These are phyloP conservation scores for Lepidium didymum DNA, from an alignment of 345 rosid species.

Conservation along the genomic window DNA sequence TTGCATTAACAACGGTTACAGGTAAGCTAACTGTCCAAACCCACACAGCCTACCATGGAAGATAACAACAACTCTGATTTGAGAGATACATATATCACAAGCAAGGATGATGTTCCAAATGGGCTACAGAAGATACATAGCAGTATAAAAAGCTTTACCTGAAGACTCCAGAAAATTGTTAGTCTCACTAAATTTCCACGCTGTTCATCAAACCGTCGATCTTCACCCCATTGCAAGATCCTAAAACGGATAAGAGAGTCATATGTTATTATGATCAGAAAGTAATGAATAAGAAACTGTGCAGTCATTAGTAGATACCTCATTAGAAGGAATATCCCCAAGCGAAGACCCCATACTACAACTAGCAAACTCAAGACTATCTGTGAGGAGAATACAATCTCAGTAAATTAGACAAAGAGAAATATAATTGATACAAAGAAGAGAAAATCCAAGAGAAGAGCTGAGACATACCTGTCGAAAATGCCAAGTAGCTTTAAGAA, in stretches of 20 bases:
- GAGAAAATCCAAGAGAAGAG: not conserved
- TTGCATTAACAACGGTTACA: conserved; percentile 73
- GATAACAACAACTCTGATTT: not conserved
- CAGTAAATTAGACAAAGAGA: not conserved
- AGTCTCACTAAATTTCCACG: conserved; percentile 60
- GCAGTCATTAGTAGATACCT: conserved; percentile 38
- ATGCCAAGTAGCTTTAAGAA: conserved; percentile 71
- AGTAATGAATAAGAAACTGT: not conserved
- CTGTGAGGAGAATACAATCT: conserved; percentile 29
- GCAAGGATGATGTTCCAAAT: not conserved
- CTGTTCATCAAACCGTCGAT: conserved; percentile 78
- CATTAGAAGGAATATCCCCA: conserved; percentile 67
- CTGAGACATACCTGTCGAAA: conserved; percentile 64
- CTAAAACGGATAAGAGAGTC: conserved; percentile 21
- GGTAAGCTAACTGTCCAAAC: conserved; percentile 95
- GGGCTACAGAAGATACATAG: not conserved
- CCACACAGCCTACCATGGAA: conserved; percentile 68
- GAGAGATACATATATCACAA: not conserved
- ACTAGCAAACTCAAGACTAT: conserved; percentile 62
- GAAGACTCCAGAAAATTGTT: conserved; percentile 75
- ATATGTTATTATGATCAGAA: not conserved
- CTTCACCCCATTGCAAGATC: conserved; percentile 94
- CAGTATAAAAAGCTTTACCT: conserved; percentile 33
- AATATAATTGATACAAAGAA: too few species aligned
- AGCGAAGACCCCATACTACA: conserved; percentile 81